Conservation (phyloP, 2,329 filamentous ascomycete species). For the Sporothrix protearum region DNA sequence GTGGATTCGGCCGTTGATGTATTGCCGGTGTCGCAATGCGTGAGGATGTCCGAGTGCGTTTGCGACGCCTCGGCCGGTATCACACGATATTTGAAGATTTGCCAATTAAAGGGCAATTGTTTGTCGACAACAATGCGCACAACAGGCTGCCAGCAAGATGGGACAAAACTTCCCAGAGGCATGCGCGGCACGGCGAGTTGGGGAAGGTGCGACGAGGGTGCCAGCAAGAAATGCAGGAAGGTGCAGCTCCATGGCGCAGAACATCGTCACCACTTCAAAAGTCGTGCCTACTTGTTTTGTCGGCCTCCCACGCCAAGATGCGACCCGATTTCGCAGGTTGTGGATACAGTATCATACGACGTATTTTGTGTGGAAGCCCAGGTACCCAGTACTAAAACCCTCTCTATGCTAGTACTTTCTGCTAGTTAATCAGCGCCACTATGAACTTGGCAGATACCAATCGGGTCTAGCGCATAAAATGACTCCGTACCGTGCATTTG, state of each 20-base stretch:
- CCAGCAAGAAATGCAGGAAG: constrained; percentile 15
- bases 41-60: neutral
- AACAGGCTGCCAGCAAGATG: neutral
- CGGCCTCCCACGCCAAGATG: constrained; percentile 10
- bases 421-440: constrained; percentile 6
- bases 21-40: neutral
- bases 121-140: neutral
- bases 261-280: constrained; percentile 14
- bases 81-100: neutral
- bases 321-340: neutral
- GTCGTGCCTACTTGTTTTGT: constrained; percentile 1
- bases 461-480: neutral
- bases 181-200: neutral
- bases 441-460: neutral
- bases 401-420: neutral
- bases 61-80: neutral
- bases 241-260: neutral
- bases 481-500: neutral
- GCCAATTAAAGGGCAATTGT: neutral
- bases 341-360: neutral
- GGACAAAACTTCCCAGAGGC: neutral
- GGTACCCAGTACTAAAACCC: neutral
- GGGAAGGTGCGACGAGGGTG: constrained; percentile 5
- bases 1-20: neutral
- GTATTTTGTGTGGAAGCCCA: too few species aligned